Base-by-base conservation (phyloP, 352 stramenopile genomes). In the Phytophthora agathidicida region DNA sequence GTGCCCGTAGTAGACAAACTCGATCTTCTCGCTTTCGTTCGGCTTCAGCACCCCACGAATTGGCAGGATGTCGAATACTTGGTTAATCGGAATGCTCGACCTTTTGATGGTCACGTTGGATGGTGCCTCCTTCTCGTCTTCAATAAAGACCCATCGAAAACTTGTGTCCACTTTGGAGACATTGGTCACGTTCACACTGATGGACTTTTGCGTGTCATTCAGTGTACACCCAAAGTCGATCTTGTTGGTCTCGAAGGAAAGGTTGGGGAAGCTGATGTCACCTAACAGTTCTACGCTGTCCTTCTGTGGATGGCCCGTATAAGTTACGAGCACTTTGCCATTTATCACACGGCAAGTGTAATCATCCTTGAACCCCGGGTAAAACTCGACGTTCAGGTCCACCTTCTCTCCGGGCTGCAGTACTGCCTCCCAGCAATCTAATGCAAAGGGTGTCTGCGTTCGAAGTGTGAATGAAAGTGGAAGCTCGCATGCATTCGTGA, bases 21-120 rank as follows among this genome's bases (percentile, higher is more conserved):
- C 96, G 43, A 98, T 74, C 17, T 84, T 77, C 48, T 98, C 94
- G 22, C 64, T 89, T 61, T 98, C 91, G n/a, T 77, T 83, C 5
- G 96, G 93, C 26, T 78, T 73, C 1, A 98, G 65, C 0, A 73
- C 27, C 0, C 89, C 94, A 6, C 91, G 83, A 23, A 98, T 98
- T 3, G 96, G 96, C 3, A 98, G 58, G 26, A 98, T 97, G 49
- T 98, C 95, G 61, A 98, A 98, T 10, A 98, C 90, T 65, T 96
- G 85, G 39, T 97, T 97, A 24, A 96, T 86, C 8, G 93, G 89
- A 37, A 98, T 94, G 68, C 91, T 92, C 22, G 89, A 83, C 24
- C 89, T 89, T 61, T 89, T 94, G 8, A 66, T 52, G 5, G 83
- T 96, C 5, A 82, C 78, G 1, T 65, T 56, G 10, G 71, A 57